Percentiles rank a stretch among this genome's conserved stretches.
phyloP scores from a whole-genome alignment of 129 eudicot species.

The Oenanthe sinensis region DNA sequence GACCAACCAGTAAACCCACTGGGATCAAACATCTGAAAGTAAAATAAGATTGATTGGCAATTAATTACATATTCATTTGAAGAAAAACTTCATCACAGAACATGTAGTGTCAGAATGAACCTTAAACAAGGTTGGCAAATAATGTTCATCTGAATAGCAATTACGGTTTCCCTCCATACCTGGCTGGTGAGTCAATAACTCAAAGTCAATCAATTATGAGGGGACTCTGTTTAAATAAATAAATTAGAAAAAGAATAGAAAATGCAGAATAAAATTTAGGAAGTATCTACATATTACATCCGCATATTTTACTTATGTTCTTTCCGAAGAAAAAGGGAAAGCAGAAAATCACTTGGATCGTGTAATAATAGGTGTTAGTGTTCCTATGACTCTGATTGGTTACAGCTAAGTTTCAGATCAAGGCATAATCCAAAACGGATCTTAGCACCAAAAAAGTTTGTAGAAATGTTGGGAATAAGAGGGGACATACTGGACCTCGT shows the following conservation, averaged over 20 bases:
- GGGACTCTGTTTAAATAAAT: neutral
- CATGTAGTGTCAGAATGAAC: conserved; percentile 21
- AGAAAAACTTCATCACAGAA: conserved; percentile 8
- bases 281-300: neutral
- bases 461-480: no score
- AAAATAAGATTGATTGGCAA: neutral
- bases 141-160: conserved; percentile 77
- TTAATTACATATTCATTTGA: neutral
- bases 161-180: conserved; percentile 53
- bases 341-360: neutral
- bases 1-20: conserved; percentile 75
- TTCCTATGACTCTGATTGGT: no score
- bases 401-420: no score
- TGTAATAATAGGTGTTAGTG: no score
- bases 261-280: neutral
- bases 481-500: no score
- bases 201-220: neutral
- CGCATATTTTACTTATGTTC: neutral
- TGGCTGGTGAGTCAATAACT: conserved; percentile 36
- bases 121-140: conserved; percentile 54
- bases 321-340: neutral
- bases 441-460: no score
- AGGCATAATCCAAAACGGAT: no score
- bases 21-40: conserved; percentile 71
- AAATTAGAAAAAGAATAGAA: no score